These are phyloP conservation scores for Dipteronia sinensis DNA, from an alignment of 345 rosid species.

Conservation along the genomic window DNA sequence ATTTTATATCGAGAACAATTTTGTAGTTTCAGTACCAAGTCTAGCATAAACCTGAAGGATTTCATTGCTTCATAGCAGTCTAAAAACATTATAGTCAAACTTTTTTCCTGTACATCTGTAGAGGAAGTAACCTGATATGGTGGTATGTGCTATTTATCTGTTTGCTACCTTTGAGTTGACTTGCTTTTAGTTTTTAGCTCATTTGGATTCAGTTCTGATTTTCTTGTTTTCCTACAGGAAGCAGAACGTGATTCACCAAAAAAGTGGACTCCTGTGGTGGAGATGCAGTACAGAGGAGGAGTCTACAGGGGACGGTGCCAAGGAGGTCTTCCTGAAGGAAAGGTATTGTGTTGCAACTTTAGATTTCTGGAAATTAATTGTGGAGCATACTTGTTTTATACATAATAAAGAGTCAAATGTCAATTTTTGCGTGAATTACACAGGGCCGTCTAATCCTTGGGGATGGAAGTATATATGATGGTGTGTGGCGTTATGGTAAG, in stretches of 20 bases:
- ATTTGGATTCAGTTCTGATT: slow-evolving; percentile 19
- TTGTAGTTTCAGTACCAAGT: background rate
- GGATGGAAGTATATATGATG: slow-evolving; percentile 91
- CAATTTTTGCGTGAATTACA: slow-evolving; percentile 19
- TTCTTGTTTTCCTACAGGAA: slow-evolving; percentile 51
- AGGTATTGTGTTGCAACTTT: slow-evolving; percentile 46
- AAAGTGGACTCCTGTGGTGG: slow-evolving; percentile 77
- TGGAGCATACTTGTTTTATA: slow-evolving; percentile 20
- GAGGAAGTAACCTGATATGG: background rate
- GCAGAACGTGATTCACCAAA: slow-evolving; percentile 82
- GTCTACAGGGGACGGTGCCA: slow-evolving; percentile 80
- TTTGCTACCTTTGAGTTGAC: background rate
- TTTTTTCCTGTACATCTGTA: background rate
- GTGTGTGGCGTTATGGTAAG: slow-evolving; percentile 93
- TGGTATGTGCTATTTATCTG: slow-evolving; percentile 1
- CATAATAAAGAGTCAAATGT: slow-evolving; percentile 2
- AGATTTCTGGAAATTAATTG: slow-evolving; percentile 9
- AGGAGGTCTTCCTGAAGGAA: slow-evolving; percentile 99
- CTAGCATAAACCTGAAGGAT: background rate
- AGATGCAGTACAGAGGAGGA: slow-evolving; percentile 96
- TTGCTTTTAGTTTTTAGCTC: background rate
- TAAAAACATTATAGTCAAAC: background rate
- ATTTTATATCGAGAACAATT: background rate
- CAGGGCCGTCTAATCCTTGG: slow-evolving; percentile 81
- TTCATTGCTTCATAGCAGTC: background rate